These are phyloP conservation scores for Cicer judaicum DNA, from an alignment of 306 rosid genomes.

Conservation along the genomic window DNA sequence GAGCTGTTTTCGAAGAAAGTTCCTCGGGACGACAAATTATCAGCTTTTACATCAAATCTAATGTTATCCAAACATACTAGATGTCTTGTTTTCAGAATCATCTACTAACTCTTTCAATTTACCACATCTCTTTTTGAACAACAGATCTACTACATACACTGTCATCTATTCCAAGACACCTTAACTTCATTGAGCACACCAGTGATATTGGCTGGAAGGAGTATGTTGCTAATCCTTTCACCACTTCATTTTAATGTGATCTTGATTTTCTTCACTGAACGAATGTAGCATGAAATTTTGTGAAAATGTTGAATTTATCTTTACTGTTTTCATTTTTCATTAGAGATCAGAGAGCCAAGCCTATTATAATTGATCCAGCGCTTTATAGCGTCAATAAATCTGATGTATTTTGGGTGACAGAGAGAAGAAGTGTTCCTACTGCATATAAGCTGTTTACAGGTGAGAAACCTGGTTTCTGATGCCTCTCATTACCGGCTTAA, in stretches of 20 bases:
- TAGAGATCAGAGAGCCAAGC: conserved; percentile 63
- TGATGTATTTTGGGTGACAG: conserved; percentile 60
- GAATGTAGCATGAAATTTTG: not conserved
- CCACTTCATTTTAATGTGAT: not conserved
- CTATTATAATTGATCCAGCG: conserved; percentile 60
- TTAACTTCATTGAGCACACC: conserved; percentile 64
- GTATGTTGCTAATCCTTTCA: conserved; percentile 44
- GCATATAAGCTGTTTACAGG: conserved; percentile 89
- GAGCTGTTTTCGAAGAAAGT: not conserved
- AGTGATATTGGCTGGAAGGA: conserved; percentile 96
- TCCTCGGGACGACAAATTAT: not conserved
- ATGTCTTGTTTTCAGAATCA: not conserved
- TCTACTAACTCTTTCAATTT: not conserved
- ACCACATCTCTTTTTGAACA: conserved; percentile 26
- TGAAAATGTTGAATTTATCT: conserved; percentile 30
- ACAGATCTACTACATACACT: conserved; percentile 57
- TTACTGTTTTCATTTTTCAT: conserved; percentile 38
- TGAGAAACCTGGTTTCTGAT: conserved; percentile 42
- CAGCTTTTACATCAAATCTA: not conserved
- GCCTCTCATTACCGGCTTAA: conserved; percentile 14
- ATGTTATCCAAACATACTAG: not conserved
- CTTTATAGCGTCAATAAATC: conserved; percentile 56
- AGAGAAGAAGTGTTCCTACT: conserved; percentile 60
- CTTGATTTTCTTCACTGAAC: not conserved
- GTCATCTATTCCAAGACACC: conserved; percentile 52